Evolutionary conservation across 1,284 basidiomycete genomes (phyloP).

Genomic region (Lentinula novae-zelandiae): DNA sequence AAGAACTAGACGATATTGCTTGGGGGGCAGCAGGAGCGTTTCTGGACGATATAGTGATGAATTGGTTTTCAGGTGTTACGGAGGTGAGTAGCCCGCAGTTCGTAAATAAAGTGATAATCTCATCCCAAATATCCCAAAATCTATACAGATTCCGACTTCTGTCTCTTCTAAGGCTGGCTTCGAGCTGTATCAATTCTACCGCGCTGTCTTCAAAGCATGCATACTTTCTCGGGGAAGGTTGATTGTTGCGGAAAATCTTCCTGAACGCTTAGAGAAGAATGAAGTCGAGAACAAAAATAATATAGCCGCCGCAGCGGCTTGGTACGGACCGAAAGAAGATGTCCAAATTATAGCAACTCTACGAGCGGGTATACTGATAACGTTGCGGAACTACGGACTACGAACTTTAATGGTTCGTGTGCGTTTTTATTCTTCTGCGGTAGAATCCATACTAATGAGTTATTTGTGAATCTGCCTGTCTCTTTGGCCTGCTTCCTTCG

Average conservation of each 20-base stretch:
- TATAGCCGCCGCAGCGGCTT: not conserved
- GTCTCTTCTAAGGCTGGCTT: not conserved
- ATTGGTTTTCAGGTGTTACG: not conserved
- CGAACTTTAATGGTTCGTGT: not conserved
- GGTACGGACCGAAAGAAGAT: not conserved
- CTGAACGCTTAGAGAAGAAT: too few relatives aligned
- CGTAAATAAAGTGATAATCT: too few relatives aligned
- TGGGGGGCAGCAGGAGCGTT: constrained; percentile 5
- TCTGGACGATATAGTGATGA: constrained; percentile 6
- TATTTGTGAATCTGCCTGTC: too few relatives aligned
- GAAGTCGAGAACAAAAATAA: not conserved
- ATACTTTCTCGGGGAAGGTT: constrained; percentile 1
- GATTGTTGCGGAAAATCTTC: not conserved
- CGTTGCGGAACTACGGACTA: not conserved
- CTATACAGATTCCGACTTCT: not conserved
- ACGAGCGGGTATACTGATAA: not conserved
- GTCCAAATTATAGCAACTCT: not conserved
- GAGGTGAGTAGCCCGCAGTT: not conserved
- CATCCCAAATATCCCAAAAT: too few relatives aligned
- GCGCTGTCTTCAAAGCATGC: not conserved
- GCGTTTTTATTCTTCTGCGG: not conserved
- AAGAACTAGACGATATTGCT: constrained; percentile 2
- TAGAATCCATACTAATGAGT: not conserved
- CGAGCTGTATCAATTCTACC: constrained; percentile 3
- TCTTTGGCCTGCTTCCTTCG: not conserved